phyloP scores from a whole-genome alignment of 208 protist species.

The Trypanosoma boissoni region DNA sequence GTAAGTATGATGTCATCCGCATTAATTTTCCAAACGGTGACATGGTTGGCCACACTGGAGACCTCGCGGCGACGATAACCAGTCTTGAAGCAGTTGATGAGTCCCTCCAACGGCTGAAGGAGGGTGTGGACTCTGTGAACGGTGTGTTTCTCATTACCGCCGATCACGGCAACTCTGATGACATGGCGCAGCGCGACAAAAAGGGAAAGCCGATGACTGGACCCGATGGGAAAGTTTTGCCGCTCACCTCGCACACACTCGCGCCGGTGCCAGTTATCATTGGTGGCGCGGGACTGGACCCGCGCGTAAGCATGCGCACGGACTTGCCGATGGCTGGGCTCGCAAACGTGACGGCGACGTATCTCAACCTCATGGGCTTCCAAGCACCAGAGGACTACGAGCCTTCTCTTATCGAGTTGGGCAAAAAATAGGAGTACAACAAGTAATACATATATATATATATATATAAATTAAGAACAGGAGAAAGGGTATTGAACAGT shows the following conservation, averaged over 20 bases:
- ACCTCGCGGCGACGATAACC: conserved; percentile 78
- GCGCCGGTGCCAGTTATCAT: conserved; percentile 92
- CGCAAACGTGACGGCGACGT: conserved; percentile 93
- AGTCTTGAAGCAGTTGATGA: conserved; percentile 85
- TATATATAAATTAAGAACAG: too few relatives aligned
- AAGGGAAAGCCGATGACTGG: conserved; percentile 84
- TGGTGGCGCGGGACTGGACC: conserved; percentile 79
- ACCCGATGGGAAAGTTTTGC: conserved; percentile 63
- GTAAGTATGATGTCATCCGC: conserved; percentile 90
- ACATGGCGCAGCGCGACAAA: conserved; percentile 94
- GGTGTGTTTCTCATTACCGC: conserved; percentile 92
- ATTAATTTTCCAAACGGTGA: conserved; percentile 95
- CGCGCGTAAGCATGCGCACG: conserved; percentile 75
- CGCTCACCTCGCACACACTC: conserved; percentile 92
- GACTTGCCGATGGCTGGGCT: conserved; percentile 88
- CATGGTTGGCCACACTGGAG: conserved; percentile 96
- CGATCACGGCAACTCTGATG: conserved; percentile 95
- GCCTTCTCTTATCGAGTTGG: conserved; percentile 67
- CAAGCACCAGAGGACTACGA: conserved; percentile 89
- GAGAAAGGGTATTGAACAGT: too few relatives aligned
- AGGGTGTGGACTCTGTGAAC: conserved; percentile 80
- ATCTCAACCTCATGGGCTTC: conserved; percentile 93
- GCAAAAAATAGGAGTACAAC: background rate
- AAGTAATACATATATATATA: background rate
- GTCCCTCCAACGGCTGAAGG: conserved; percentile 74